Evolutionary conservation across 352 stramenopile species (phyloP), one percentile per base, ranked within the genome.

Genomic region (Phytophthora cajani): DNA sequence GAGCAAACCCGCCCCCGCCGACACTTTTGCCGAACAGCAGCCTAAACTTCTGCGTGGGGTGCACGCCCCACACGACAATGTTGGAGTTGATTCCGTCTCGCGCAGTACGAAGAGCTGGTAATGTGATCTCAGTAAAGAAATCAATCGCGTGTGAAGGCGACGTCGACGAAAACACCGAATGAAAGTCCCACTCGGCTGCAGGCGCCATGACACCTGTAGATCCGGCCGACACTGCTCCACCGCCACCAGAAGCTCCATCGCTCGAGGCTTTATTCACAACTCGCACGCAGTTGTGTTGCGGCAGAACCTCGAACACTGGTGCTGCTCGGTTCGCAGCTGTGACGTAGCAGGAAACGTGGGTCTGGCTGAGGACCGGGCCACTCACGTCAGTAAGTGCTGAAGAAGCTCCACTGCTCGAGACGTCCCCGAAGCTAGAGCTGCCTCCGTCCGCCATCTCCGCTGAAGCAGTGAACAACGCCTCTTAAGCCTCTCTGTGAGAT

Each of bases 311-410:
- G 56, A 92, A 89, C 46, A 91, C 76, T 0, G 86, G 81, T 0
- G 80, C 81, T 6, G 82, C 84, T 17, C 82, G 82, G 64, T 91
- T 93, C 21, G 84, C 84, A 46, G 79, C 81, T n/a, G 79, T 92
- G 61, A 92, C 74, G 58, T 87, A 91, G 74, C 84, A 91, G 38
- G 84, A 89, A 6, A 91, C 76, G 51, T 92, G 82, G 52, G 90
- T 79, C 11, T 76, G 74, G 25, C 71, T 79, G 19, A 86, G 64
- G 17, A 72, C 64, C 3, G 62, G 46, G 54, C 23, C 63, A 46
- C 42, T 23, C 46, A 23, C 40, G 42, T 59, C 38, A 46, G 38
- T 5, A 36, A 36, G 32, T 12, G 32, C 32, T 38, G 32, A 12
- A 46, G 16, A 46, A 46, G 12, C 23, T 17, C 47, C 55, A 23